A percentile compares a stretch with the other conserved stretches of the same genome.
phyloP scores from a whole-genome alignment of 495 filamentous ascomycete genomes.

The Neurospora intermedia region DNA sequence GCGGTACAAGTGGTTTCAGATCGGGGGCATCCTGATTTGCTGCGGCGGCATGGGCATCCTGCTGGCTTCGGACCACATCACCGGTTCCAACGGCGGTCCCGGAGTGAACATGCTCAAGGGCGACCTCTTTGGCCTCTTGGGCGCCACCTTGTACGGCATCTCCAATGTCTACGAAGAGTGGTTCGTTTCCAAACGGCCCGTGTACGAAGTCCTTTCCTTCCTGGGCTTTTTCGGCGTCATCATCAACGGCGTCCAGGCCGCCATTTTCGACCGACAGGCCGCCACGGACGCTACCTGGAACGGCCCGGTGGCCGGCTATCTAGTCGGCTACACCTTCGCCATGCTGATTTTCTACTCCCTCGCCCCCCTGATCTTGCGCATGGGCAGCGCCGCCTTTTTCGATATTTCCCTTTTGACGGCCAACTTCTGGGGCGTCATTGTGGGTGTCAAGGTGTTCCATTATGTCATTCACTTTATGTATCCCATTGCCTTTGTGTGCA shows the following conservation, averaged over 20 bases:
- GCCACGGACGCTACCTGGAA: constrained; percentile 62
- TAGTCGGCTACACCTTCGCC: constrained; percentile 77
- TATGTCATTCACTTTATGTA: constrained; percentile 80
- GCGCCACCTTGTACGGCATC: constrained; percentile 85
- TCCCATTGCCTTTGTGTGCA: constrained; percentile 87
- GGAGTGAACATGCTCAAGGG: constrained; percentile 73
- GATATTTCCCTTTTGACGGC: constrained; percentile 88
- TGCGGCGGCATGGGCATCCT: constrained; percentile 88
- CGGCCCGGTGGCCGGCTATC: constrained; percentile 60
- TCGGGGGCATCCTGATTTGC: constrained; percentile 78
- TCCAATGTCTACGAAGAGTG: constrained; percentile 89
- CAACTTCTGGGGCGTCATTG: constrained; percentile 94
- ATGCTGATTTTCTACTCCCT: constrained; percentile 78
- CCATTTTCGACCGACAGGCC: constrained; percentile 72
- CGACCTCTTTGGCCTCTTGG: constrained; percentile 81
- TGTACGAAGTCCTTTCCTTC: constrained; percentile 91
- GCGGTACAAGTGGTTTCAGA: constrained; percentile 77
- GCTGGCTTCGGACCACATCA: constrained; percentile 79
- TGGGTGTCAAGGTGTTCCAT: constrained; percentile 78
- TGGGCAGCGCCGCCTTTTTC: constrained; percentile 87
- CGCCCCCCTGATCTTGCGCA: constrained; percentile 76
- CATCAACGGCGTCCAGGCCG: constrained; percentile 85
- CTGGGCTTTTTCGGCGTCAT: constrained; percentile 78
- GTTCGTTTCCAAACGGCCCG: constrained; percentile 72
- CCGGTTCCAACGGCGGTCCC: constrained; percentile 48